A percentile compares a stretch with the other conserved stretches of the same genome.
These are phyloP conservation scores for Rhododendron ovatum DNA, from an alignment of 148 eudicot genomes.

Conservation along the genomic window DNA sequence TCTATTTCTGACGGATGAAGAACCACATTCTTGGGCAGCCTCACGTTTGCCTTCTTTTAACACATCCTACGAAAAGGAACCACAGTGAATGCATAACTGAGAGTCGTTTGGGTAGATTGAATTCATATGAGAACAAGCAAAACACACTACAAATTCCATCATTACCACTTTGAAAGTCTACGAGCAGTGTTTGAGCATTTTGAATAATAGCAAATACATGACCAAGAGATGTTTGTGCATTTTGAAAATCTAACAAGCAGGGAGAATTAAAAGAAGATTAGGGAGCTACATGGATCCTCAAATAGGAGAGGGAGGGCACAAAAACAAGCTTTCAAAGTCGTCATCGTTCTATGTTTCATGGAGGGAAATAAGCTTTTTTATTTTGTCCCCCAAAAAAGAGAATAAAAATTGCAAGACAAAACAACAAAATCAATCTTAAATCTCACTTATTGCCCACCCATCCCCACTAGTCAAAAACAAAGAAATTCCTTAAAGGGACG, in stretches of 20 bases:
- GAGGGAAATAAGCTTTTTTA: not conserved
- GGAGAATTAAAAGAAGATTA: not conserved
- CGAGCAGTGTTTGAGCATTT: not conserved
- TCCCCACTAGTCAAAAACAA: not conserved
- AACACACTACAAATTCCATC: not conserved
- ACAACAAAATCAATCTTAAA: not conserved
- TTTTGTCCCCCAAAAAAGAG: not conserved
- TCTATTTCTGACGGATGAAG: conserved; percentile 25
- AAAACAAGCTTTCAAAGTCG: not conserved
- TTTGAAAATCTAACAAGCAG: not conserved
- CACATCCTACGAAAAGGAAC: conserved; percentile 28
- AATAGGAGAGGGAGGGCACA: not conserved
- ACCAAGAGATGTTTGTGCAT: not conserved
- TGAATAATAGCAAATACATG: not conserved
- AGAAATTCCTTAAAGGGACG: not conserved
- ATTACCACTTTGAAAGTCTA: not conserved
- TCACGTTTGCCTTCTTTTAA: conserved; percentile 27
- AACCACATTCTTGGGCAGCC: conserved; percentile 27
- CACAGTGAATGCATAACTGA: not conserved
- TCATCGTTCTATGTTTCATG: not conserved
- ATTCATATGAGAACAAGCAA: not conserved
- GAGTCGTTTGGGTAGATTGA: not conserved
- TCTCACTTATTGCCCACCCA: not conserved
- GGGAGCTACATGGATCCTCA: not conserved
- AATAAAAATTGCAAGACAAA: not conserved